Evolutionary conservation across 768 basidiomycete genomes (phyloP), one percentile per base, ranked within the genome.

Genomic region (Saitozyma sp.): DNA sequence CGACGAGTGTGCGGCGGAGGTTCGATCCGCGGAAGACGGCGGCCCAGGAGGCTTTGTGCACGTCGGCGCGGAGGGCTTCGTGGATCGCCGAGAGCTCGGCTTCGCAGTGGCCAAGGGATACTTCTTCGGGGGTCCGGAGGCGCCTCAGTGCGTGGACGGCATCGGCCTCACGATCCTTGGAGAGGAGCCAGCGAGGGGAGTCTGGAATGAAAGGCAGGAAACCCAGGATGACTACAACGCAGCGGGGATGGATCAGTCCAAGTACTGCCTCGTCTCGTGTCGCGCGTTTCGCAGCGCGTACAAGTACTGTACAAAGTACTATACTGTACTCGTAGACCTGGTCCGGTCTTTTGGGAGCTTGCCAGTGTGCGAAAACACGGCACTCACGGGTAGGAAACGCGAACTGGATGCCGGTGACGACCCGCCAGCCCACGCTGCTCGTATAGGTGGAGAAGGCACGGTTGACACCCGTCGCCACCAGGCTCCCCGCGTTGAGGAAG

Each of bases 41-140:
- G 45, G 2, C 3, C 11, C 45, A 17, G 45, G 45, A 11, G 2
- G 13, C 11, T 11, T 17, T 13, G 13, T 13, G 49, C 6, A 9
- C 29, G 17, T 50, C 14, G 17, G n/a, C 54, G 8, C 39, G 10
- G 11, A 66, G 19, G 8, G 64, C 64, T 11, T 66, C 29, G 6
- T 58, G 40, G 6, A 61, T 19, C 7, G 60, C 60, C 17, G 57
- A 41, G 29, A 62, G 38, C 43, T 66, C 64, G 45, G n/a, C n/a
- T 6, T 13, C n/a, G 13, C n/a, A 13, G 13, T 17, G 45, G 13
- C n/a, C 13, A 17, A 17, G 13, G 45, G 45, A 46, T 46, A 11
- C 45, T 11, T 11, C n/a, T 46, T 11, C 11, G 45, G n/a, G 13
- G n/a, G 13, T 17, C 3, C 45, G n/a, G 45, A 11, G 45, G 3